phyloP scores from a whole-genome alignment of 169 alveolate genomes.

The Cryptosporidium andersoni region DNA sequence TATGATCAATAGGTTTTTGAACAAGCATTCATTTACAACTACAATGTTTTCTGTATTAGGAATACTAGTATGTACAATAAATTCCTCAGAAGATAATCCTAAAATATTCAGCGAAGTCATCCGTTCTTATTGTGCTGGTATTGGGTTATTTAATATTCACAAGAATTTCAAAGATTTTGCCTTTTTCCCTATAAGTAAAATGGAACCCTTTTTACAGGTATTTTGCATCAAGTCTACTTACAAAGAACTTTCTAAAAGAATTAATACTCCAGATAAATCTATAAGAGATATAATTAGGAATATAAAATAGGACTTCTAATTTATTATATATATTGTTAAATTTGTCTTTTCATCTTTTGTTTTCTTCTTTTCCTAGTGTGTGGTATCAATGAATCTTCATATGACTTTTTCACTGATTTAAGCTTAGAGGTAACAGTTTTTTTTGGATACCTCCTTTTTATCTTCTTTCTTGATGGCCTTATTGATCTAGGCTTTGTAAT shows the following conservation, averaged over 20 bases:
- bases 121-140: conserved; percentile 40
- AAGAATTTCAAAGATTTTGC: conserved; percentile 3
- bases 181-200: neutral
- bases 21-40: conserved; percentile 5
- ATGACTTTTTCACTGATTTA: no score
- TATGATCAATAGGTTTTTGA: conserved; percentile 11
- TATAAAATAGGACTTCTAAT: neutral
- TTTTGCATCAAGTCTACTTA: neutral
- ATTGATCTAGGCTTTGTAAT: no score
- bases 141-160: neutral
- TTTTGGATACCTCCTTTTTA: no score
- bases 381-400: no score
- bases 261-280: conserved; percentile 25
- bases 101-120: conserved; percentile 16
- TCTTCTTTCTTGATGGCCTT: no score
- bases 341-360: neutral
- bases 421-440: no score
- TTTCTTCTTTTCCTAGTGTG: neutral
- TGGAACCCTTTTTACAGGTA: conserved; percentile 4
- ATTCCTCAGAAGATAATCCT: neutral
- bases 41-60: conserved; percentile 35
- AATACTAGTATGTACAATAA: conserved; percentile 8
- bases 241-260: neutral
- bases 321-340: neutral
- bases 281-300: neutral